Base-by-base conservation (phyloP, 129 eudicot species). In the Glebionis coronaria region DNA sequence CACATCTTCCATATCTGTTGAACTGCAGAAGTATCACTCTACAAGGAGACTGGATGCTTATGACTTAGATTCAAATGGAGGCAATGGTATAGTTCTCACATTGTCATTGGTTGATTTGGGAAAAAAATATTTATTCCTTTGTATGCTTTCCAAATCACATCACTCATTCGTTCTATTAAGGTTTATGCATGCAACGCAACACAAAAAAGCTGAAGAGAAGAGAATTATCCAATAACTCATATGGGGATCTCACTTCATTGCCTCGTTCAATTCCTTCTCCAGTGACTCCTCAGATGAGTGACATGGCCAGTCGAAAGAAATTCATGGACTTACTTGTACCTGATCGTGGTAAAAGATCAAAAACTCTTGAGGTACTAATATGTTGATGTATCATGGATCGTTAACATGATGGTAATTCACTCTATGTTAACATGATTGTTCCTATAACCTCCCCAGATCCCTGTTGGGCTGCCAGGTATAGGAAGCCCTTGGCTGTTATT, bases 271-370 rank as follows among this genome's bases (percentile, higher is more conserved):
- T 77, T 63, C 79, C 90, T 68, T 91, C 87, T 69, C 90, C 95
- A 56, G 93, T 58, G 66, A 85, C 84, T 70, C 85, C 93, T 76
- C 90, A 87, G 56, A 90, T 87, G 86, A 87, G 95, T 82, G 87
- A 90, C 55, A 86, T 90, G 87, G 76, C 95, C 70, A 82, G 82
- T 67, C 90, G 82, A 67, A 91, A 78, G 61, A 87, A 87, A 77
- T 70, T 90, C 51, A 79, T 85, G 58, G 86, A 78, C 80, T 63
- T 81, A 74, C 77, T 85, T 80, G 90, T 84, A 29, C 84, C 86
- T 42, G 97, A 87, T 65, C 84, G 87, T 57, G 79, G 78, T 73
- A 83, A 87, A 76, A 87, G 88, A 81, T 53, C 79, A 18, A 91
- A 87, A 78, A 72, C 72, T 14, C 80, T 75, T 40, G 87, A 87